Base-by-base conservation (phyloP, 495 filamentous ascomycete genomes). In the Xylaria curta region DNA sequence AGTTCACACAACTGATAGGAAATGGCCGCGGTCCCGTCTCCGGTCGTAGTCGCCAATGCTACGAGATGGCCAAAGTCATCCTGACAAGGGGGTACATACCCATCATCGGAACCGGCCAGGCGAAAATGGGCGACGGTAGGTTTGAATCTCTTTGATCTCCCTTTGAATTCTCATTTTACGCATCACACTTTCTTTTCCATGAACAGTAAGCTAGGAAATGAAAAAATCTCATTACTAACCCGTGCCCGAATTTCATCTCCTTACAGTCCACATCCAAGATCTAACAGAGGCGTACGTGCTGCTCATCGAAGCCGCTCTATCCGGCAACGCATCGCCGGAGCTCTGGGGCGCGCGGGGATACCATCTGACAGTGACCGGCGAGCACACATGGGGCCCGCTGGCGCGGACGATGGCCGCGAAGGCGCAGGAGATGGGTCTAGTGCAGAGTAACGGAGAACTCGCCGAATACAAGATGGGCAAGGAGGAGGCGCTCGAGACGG, bases 331-430 rank as follows among this genome's bases (percentile, higher is more conserved):
- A 8, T 82, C 85, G 21, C 88, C 90, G 10, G 65, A 67, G 10
- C 88, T 89, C 7, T 94, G 91, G 91, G 89, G 88, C 26, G 79
- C 84, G 15, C 85, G 92, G 74, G 91, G 89, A 1, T 92, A 94
- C 78, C 93, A 92, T 73, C 83, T 93, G 51, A 85, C 86, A 8
- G 90, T 92, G 78, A 91, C 90, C 71, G 90, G 89, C 0, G 82
- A 90, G 59, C 89, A 91, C 74, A 73, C 73, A 12, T 94, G 91
- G 91, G 90, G 89, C 21, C 87, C 91, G 66, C 77, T 93, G 36
- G 82, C 89, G 44, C 84, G 85, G 26, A 77, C 78, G 4, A 82
- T 93, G 73, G 89, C 87, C 0, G 76, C 85, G 66, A 83, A 83
- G 68, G 89, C 89, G 9, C 82, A 87, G 64, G 84, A 88, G 68